These are phyloP conservation scores for Stachybotrys elegans DNA, from an alignment of 2,329 filamentous ascomycete genomes.

Conservation along the genomic window DNA sequence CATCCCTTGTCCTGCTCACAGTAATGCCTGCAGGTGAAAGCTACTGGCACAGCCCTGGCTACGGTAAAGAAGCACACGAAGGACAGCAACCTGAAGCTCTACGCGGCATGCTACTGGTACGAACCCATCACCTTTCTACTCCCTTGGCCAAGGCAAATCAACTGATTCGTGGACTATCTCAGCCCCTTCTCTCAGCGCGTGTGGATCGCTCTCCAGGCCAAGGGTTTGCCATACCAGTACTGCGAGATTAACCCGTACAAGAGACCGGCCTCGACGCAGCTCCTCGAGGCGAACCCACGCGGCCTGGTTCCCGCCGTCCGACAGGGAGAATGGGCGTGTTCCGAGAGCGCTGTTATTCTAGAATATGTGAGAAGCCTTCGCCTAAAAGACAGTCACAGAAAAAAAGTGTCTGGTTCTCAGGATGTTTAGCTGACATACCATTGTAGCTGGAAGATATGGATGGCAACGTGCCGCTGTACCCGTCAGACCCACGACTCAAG, in stretches of 20 bases:
- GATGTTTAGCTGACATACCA: no score
- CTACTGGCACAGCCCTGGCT: constrained; percentile 63
- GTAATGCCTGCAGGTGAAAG: constrained; percentile 66
- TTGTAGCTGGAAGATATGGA: constrained; percentile 68
- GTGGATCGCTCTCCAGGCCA: constrained; percentile 83
- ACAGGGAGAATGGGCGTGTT: constrained; percentile 76
- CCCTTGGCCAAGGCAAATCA: no score
- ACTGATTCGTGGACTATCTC: no score
- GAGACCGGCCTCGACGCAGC: constrained; percentile 48
- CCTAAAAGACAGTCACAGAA: no score
- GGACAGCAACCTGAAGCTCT: constrained; percentile 69
- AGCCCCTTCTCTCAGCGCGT: constrained; percentile 83
- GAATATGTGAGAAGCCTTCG: constrained; percentile 80
- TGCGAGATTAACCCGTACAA: constrained; percentile 79
- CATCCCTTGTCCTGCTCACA: no score
- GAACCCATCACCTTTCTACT: constrained; percentile 23
- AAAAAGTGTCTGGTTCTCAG: no score
- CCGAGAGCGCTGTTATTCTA: constrained; percentile 76
- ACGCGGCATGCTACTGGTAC: constrained; percentile 79
- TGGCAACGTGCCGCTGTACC: constrained; percentile 55
- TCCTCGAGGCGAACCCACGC: constrained; percentile 71
- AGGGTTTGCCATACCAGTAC: constrained; percentile 76
- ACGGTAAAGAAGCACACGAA: constrained; percentile 68
- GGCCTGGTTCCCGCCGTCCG: constrained; percentile 72
- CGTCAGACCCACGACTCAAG: constrained; percentile 57